A percentile compares a stretch with the other conserved stretches of the same genome.
phyloP scores from a whole-genome alignment of 1,139 yeast genomes.

The Scheffersomyces parashehatae region DNA sequence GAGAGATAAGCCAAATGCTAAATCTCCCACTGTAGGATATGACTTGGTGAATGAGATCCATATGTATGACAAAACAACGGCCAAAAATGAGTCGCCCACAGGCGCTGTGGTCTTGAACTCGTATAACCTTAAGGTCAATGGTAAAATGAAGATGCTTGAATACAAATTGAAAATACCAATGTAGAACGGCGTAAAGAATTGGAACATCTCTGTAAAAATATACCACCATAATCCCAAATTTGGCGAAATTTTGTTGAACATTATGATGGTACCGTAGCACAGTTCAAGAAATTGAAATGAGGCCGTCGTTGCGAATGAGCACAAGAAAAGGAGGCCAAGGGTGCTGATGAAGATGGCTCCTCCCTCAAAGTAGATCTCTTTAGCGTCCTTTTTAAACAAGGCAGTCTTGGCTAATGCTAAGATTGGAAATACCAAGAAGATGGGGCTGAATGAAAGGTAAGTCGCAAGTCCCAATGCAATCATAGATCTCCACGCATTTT shows the following conservation, averaged over 20 bases:
- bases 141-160: conserved; percentile 66
- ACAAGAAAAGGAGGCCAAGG: conserved; percentile 33
- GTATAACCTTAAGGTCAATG: conserved; percentile 69
- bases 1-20: conserved; percentile 66
- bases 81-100: conserved; percentile 61
- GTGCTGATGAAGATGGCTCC: conserved; percentile 25
- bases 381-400: conserved; percentile 8
- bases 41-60: conserved; percentile 76
- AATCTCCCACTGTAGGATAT: conserved; percentile 86
- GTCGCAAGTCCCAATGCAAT: conserved; percentile 62
- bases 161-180: conserved; percentile 80
- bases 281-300: conserved; percentile 52
- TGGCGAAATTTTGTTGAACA: conserved; percentile 71
- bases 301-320: conserved; percentile 33
- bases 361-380: conserved; percentile 22
- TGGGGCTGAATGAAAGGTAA: conserved; percentile 64
- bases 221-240: conserved; percentile 99
- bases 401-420: conserved; percentile 34
- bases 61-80: conserved; percentile 60
- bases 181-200: conserved; percentile 82
- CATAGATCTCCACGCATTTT: conserved; percentile 47
- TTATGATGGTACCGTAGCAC: conserved; percentile 62
- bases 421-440: conserved; percentile 59
- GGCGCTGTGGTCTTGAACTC: conserved; percentile 13
- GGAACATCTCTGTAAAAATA: conserved; percentile 92